Evolutionary conservation across 169 alveolate species (phyloP), one percentile per base, ranked within the genome.

Genomic region (Fabrea salina): DNA sequence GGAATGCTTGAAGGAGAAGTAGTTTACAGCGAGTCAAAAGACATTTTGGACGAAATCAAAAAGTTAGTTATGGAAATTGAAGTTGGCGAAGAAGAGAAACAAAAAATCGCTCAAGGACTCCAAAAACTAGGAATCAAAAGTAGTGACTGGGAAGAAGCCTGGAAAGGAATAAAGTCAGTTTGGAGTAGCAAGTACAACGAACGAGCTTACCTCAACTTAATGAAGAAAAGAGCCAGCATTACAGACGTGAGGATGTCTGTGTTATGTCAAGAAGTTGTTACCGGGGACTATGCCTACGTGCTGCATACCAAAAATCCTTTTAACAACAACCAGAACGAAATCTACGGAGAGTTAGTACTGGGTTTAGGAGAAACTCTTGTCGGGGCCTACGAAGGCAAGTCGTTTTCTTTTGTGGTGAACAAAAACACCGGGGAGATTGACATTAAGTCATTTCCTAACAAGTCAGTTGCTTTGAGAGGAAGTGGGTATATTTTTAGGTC

Each of bases 251-350:
- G 70, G 66, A 86, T 88, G 95, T 87, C 95, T 41, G 93, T 91
- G 40, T 87, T 87, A 43, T 80, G 83, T n/a, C 92, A 96, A 92
- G 93, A 91, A 83, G 86, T 96, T 47, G 83, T 96, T 40, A 93
- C 94, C 22, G 97, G 97, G 13, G 93, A 92, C 78, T 96, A 93
- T 75, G 97, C 98, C 32, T 96, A 85, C 83, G 98, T 96, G 27
- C 88, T 96, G 41, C 98, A 96, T 86, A 93, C 97, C 35, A 82
- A 89, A 80, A 94, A 96, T 66, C 98, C 98, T 3, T 89, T 92
- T 58, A 86, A 89, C 61, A 88, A 88, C 57, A 79, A 82, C 67
- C 88, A 89, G 25, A 91, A 87, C 58, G 96, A 90, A 71, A 86
- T 96, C 47, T 96, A 91, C 74, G 97, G 96, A 33, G 98, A 96